These are phyloP conservation scores for Erythrophleum fordii DNA, from an alignment of 306 rosid genomes.

Conservation along the genomic window DNA sequence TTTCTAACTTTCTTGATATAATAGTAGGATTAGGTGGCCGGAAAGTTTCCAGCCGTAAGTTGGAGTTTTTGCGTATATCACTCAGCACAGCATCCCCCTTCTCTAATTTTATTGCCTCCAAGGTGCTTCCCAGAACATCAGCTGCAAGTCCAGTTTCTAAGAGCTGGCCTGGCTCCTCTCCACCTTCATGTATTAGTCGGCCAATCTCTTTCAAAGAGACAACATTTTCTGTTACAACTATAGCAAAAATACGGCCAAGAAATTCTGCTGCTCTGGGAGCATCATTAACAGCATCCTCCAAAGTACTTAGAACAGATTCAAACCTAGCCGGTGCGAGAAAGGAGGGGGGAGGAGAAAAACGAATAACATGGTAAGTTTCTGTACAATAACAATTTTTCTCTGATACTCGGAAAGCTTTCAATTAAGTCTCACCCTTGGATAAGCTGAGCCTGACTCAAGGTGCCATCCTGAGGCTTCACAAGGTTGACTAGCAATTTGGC, in stretches of 20 bases:
- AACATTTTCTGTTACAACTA: constrained; percentile 56
- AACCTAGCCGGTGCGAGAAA: no score
- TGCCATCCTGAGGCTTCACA: constrained; percentile 54
- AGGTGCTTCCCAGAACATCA: constrained; percentile 71
- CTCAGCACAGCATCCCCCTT: constrained; percentile 65
- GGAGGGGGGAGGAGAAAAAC: neutral
- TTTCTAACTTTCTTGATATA: constrained; percentile 67
- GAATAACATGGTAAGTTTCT: constrained; percentile 1
- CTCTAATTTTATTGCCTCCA: constrained; percentile 65
- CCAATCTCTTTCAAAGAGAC: constrained; percentile 69
- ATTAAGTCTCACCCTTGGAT: constrained; percentile 65
- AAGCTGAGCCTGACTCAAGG: constrained; percentile 67
- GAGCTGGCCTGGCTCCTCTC: constrained; percentile 78
- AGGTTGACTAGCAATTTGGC: constrained; percentile 71
- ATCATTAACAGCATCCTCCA: constrained; percentile 88
- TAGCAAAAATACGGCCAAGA: constrained; percentile 68
- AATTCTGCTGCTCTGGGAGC: constrained; percentile 91
- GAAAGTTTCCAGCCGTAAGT: constrained; percentile 67
- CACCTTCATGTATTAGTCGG: constrained; percentile 61
- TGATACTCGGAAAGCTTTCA: neutral
- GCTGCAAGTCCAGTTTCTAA: constrained; percentile 71
- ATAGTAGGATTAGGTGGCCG: constrained; percentile 59
- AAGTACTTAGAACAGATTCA: constrained; percentile 58
- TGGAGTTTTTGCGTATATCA: constrained; percentile 52
- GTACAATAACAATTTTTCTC: neutral